Base-by-base conservation (phyloP, 129 eudicot species). In the Ambrosia trifida region DNA sequence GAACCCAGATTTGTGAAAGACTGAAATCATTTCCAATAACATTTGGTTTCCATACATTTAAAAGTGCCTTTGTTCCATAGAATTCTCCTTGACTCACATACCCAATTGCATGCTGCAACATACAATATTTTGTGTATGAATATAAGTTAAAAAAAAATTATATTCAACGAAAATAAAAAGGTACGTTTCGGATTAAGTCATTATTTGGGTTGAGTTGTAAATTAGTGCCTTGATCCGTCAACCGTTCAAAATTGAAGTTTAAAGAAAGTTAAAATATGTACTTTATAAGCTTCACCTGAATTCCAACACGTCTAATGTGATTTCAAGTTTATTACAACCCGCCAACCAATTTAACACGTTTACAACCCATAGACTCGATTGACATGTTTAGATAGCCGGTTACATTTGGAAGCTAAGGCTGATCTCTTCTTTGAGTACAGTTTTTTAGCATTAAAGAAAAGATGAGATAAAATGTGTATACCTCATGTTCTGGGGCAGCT, bases 1-100 rank as follows among this genome's bases (percentile, higher is more conserved):
- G 83, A 31, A 89, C 88, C 98, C 98, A 89, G 61, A 92, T 60
- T 74, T 89, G 96, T 43, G 98, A 89, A 67, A 89, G 68, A 73
- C 98, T 89, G 68, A 92, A 89, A 36, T 89, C 98, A 71, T 79
- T 83, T 53, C 66, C 81, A 10, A 80, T 66, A 36, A 92, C 91
- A 13, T 46, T 56, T 11, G 96, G 96, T 33, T 86, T 61, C 98
- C 96, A 92, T 40, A 92, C 96, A 82, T 87, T 92, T 77, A 92
- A 77, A 67, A 81, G 75, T 13, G 91, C 96, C 46, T 92, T 92
- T 61, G 88, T 90, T 75, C 96, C 98, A 78, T 92, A 89, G 30
- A 83, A 89, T 46, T 89, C 78, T 33, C 86, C 78, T 67, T 85
- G 85, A 38, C 14, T 79, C 33, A 85, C 96, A 76, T 81, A 87